Conservation (phyloP, 306 rosid species). For the Corylus americana region DNA sequence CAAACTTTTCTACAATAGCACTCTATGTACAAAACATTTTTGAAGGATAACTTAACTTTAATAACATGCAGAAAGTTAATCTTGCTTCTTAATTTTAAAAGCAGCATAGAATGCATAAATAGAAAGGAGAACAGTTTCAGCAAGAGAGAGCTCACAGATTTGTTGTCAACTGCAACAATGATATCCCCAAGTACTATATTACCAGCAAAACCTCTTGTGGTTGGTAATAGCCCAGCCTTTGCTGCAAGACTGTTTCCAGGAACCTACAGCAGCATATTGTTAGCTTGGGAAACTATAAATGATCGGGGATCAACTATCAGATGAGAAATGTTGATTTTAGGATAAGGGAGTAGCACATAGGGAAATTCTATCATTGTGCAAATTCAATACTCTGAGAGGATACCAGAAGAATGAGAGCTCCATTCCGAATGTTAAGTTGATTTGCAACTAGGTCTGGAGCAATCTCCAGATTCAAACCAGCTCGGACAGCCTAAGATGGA, state of each 20-base stretch:
- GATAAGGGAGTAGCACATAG: neutral
- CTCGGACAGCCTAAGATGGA: constrained; percentile 66
- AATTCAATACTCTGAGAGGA: neutral
- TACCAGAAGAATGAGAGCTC: constrained; percentile 89
- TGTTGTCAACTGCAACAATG: constrained; percentile 74
- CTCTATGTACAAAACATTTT: neutral
- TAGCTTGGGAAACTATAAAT: neutral
- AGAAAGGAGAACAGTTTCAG: constrained; percentile 22
- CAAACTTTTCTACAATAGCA: neutral
- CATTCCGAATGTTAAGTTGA: constrained; percentile 89
- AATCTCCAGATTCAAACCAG: constrained; percentile 79
- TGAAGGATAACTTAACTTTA: neutral
- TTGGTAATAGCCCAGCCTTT: constrained; percentile 77
- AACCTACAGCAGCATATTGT: constrained; percentile 48
- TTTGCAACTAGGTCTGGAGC: constrained; percentile 83
- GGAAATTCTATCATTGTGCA: constrained; percentile 5
- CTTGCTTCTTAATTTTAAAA: too few species aligned
- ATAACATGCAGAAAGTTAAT: too few species aligned
- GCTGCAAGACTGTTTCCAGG: constrained; percentile 84
- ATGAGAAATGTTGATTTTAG: constrained; percentile 2
- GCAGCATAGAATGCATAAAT: constrained; percentile 10
- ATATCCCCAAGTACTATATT: constrained; percentile 86
- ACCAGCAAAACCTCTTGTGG: constrained; percentile 88
- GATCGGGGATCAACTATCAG: too few species aligned
- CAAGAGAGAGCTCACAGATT: constrained; percentile 59